Evolutionary conservation across 2,329 filamentous ascomycete species (phyloP), one percentile per base, ranked within the genome.

Genomic region (Albophoma yamanashiensis): DNA sequence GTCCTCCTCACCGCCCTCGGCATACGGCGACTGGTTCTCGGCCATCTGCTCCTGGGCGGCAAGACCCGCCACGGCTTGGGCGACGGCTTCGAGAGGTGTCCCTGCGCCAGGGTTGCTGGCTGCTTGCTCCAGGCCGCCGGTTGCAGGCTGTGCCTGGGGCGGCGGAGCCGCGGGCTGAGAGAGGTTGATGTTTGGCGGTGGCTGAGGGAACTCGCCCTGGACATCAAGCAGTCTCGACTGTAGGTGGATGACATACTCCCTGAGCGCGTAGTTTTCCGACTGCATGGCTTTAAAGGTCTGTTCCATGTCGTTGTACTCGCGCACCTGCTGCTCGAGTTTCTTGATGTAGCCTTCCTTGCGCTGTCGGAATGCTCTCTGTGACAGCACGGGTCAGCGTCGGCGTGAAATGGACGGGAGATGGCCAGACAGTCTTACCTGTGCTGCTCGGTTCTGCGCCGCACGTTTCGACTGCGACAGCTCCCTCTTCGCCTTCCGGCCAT

Each of bases 321-420:
- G 87, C 58, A 97, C 91, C 72, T 97, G 91, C 71, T 94, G 89
- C 75, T 99, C 94, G 8, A 99, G 83, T 73, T 96, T 95, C 79
- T 96, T 96, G 74, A 99, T 99, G 73, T 99, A 97, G 55, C 91
- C 90, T 75, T 99, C 94, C 73, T 99, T 99, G 64, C 94, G 89
- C 76, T 97, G 92, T 50, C 94, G 90, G 76, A 99, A 99, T 50
- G 94, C 94, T 72, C 94, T 86, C 93, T 99, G 68, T 65, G 58
- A 12, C 7, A 22, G n/a, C 36, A 39, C 20, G 17, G 45, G 38
- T 58, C 22, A 58, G 38, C 47, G 17, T 6, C 5, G 15, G 14
- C 34, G 36, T 4, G 17, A 14, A 17, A n/a, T n/a, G 2, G 22
- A 5, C 42, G 50, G 36, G 36, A 25, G 12, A 15, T 7, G 47